These are phyloP conservation scores for Candida yuanshanica DNA, from an alignment of 805 yeast genomes.

Conservation along the genomic window DNA sequence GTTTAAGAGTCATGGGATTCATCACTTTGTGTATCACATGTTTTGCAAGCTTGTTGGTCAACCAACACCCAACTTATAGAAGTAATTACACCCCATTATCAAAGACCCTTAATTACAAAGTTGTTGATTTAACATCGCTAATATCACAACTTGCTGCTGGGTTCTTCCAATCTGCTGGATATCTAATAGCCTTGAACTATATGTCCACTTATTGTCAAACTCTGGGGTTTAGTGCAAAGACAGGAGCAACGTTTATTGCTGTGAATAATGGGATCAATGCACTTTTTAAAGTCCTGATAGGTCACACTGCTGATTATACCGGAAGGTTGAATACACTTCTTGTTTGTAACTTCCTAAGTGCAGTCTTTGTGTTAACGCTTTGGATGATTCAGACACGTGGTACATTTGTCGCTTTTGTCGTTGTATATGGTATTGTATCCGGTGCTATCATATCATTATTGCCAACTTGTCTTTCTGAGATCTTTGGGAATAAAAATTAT, in stretches of 20 bases:
- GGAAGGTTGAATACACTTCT: conserved; percentile 39
- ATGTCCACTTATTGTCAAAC: conserved; percentile 32
- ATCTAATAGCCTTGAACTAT: conserved; percentile 1
- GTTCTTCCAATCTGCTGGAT: conserved; percentile 11
- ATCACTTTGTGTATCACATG: conserved; percentile 14
- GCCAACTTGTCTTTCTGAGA: conserved; percentile 29
- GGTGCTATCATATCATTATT: conserved; percentile 31
- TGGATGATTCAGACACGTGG: conserved; percentile 29
- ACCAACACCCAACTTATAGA: conserved; percentile 9
- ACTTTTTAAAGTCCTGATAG: conserved; percentile 28
- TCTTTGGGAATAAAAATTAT: conserved; percentile 29
- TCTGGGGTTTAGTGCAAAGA: conserved; percentile 24
- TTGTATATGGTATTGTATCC: conserved; percentile 30
- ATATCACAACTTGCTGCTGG: conserved; percentile 19
- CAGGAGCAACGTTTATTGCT: conserved; percentile 32
- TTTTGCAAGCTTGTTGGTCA: conserved; percentile 2
- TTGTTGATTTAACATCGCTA: conserved; percentile 4
- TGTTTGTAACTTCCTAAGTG: conserved; percentile 30
- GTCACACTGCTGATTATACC: conserved; percentile 32
- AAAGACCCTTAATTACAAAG: conserved; percentile 7
- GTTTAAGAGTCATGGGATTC: conserved; percentile 27
- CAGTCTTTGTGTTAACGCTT: conserved; percentile 28
- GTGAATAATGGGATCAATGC: conserved; percentile 31
- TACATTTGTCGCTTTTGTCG: conserved; percentile 28
- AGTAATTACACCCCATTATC: conserved; percentile 1